Base-by-base conservation (phyloP, 2,329 filamentous ascomycete species). In the Talaromyces rugulosus region DNA sequence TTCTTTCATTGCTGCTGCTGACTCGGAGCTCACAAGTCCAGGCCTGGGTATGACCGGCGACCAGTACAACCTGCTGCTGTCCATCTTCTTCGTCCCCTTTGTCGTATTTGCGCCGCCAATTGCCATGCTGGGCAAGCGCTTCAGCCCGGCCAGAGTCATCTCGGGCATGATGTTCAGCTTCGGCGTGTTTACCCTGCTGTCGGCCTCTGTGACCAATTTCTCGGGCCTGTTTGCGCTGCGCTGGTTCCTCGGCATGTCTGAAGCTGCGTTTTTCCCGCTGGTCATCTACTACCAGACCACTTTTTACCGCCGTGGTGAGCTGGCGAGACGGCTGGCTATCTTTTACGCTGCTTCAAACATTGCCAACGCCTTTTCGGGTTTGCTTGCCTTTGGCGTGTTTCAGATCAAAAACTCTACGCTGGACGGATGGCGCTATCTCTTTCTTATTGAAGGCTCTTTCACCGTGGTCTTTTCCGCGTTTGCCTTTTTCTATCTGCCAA, bases 311-410 rank as follows among this genome's bases (percentile, higher is more conserved):
- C 83, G 89, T 59, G 86, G 85, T 34, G 89, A 92, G 71, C 82
- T 92, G 3, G 89, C 88, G 5, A 81, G 89, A 8, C 84, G 89
- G 3, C 79, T 91, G 1, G 88, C 88, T 40, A 77, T 91, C 62
- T 92, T 92, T 77, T 93, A 92, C 67, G 90, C 89, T 0, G 89
- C 89, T 0, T 87, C 84, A 28, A 90, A 89, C 69, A 89, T 93
- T 62, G 89, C 90, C 27, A 87, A 85, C 62, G 87, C 87, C 2
- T 89, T 89, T 67, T 82, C 82, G 0, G 85, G 85, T 4, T 74
- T 88, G 1, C 77, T 87, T 14, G 80, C 85, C 0, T 87, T 84
- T 62, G 85, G 82, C 3, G 83, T 86, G 6, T 89, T 89, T 71
- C 84, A 85, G 30, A 85, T 86, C 67, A 66, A 81, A 42, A 71